Evolutionary conservation across 1,284 basidiomycete genomes (phyloP).

Genomic region (Trametes pubescens): DNA sequence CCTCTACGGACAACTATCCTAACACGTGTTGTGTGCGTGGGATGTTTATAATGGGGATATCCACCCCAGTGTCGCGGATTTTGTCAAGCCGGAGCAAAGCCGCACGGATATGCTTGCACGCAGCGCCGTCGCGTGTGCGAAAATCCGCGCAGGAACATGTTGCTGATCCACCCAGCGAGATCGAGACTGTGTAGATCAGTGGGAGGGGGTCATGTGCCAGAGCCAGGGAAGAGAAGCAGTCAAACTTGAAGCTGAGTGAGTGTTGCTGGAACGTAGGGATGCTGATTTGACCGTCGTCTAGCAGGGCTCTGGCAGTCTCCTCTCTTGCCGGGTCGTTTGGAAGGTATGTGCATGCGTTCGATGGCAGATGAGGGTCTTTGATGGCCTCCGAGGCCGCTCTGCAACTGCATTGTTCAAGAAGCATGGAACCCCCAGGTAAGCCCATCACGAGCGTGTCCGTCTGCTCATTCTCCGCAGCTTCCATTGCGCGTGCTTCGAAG

Average conservation of each 20-base stretch:
- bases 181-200: neutral
- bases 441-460: too few species aligned
- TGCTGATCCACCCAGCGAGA: neutral
- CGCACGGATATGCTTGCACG: constrained; percentile 45
- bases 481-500: neutral
- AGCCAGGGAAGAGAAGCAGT: constrained; percentile 13
- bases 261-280: neutral
- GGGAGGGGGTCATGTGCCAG: constrained; percentile 3
- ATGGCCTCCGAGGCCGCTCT: too few species aligned
- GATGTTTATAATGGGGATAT: neutral
- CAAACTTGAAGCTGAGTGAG: neutral
- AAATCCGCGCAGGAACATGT: constrained; percentile 42
- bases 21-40: too few species aligned
- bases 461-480: too few species aligned
- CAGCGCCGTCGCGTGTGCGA: constrained; percentile 32
- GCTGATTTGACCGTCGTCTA: neutral
- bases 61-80: neutral
- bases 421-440: too few species aligned
- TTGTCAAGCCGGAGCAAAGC: neutral
- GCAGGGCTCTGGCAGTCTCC: neutral
- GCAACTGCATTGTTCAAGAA: too few species aligned
- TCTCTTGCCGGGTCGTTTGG: too few species aligned
- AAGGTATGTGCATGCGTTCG: too few species aligned
- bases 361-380: too few species aligned
- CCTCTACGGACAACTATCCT: too few species aligned